Evolutionary conservation across 2,329 filamentous ascomycete genomes (phyloP), one percentile per base, ranked within the genome.

Genomic region (Aspergillus flavus): DNA sequence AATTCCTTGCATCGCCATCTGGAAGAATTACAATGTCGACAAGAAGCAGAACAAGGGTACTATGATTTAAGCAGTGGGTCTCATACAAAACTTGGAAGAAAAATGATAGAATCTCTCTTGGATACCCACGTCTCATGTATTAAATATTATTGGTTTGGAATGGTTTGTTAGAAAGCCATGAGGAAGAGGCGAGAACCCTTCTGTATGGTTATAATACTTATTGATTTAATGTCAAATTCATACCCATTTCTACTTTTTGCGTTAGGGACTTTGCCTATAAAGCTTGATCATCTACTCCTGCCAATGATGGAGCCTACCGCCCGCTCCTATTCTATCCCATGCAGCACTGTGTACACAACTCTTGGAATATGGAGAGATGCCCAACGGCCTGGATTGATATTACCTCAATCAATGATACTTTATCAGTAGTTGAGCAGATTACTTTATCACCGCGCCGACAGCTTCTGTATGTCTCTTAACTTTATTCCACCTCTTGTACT

Each of bases 11-110:
- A 73, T 79, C 60, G 70, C 71, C 3, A 68, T 77, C 21, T 79
- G 77, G 78, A 78, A 76, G 70, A 77, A 79, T 66, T 76, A 76
- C 64, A 72, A 72, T 28, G 73, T 79, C 23, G 73, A 78, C 64
- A 74, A 73, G 69, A 74, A 76, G 64, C 77, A 79, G 70, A 77
- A 77, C 68, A 79, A 78, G 71, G 78, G 78, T 55, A 53, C 54
- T 12, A 39, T 69, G 43, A 52, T 69, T 16, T 69, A 63, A 43
- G 48, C 14, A 11, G 10, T 28, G 43, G 16, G 53, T 19, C 32
- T n/a, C 26, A 30, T n/a, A 19, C 26, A 30, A 30, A 50, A 10
- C 23, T 36, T 55, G 45, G 32, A 61, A 32, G 32, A 58, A 32
- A 30, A 45, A 23, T 10, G 19, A 26, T n/a, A n/a, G 9, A n/a